Evolutionary conservation across 1,284 basidiomycete genomes (phyloP), one percentile per base, ranked within the genome.

Genomic region (Pholiota adiposa): DNA sequence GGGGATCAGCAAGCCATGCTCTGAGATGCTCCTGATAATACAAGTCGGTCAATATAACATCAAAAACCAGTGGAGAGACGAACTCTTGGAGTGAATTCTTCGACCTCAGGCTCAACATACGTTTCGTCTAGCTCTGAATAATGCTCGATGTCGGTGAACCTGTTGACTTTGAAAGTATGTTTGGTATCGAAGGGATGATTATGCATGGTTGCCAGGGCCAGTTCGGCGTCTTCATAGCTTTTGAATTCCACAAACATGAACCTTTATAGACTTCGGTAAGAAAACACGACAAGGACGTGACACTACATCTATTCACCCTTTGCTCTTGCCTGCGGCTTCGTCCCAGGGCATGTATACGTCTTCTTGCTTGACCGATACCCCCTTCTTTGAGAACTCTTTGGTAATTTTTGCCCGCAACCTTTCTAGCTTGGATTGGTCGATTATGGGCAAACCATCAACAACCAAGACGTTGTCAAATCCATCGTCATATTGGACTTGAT

Each of bases 191-290:
- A 99, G 27, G 89, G 87, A 73, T 93, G 87, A 41, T 92, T 90
- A 73, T 99, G 85, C 78, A 99, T 87, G 23, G 85, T 83, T 27
- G 84, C 83, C 58, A 96, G 83, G 34, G 96, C 96, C 62, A 89
- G 81, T 59, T 87, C 83, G 12, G 97, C 97, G 70, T 96, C 90
- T 56, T 94, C 90, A 19, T 84, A 80, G 61, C 83, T 90, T 56
- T 87, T 88, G 75, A 96, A 91, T 67, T 98, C 96, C 62, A 98
- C 79, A 74, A 99, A 98, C 61, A 95, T 78, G 75, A 89, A 98
- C 12, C 96, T 96, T 52, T 23, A 46, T 25, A 18, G 40, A 41
- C 1, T 48, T 43, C 12, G 31, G 38, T 34, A 34, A 56, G 60
- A 58, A 49, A 57, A 53, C 51, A 44, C 60, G 49, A 5, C 34